Base-by-base conservation (phyloP, 108 stramenopile species). In the Pseudonitzschia delicatissima region DNA sequence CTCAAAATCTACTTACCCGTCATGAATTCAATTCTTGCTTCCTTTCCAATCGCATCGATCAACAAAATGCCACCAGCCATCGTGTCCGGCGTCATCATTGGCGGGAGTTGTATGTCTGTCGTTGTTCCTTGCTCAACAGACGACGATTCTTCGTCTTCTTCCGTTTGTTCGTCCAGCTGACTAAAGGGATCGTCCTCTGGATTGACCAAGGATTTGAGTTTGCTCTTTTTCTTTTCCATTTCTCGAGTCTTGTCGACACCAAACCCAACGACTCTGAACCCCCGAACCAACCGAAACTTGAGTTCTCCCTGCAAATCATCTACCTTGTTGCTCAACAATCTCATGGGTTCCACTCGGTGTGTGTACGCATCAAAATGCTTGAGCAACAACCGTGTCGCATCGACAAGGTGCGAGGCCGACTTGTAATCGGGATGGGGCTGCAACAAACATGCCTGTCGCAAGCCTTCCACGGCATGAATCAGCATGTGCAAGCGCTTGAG, bases 401-500 rank as follows among this genome's bases (percentile, higher is more conserved):
- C 96, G 27, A 99, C 79, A 27, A 98, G 82, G 64, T 96, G 89
- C 2, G 95, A 86, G 9, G 95, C 94, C 47, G 84, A 88, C 20
- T 77, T 67, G 78, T 97, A 98, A 49, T 96, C 82, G 2, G 83
- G 80, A 40, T 84, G 74, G 15, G 86, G 85, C 17, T 75, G 62
- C 45, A 48, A 53, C 71, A 79, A 45, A 21, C 84, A 86, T 29
- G 87, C 78, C 66, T 71, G 53, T n/a, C 92, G 74, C 39, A 99
- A 77, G 60, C 96, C 93, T 52, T 93, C 91, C 21, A 98, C 95
- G 17, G 97, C 97, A 73, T 97, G 93, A 21, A 95, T 67, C 26
- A 99, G 71, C 99, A 99, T 98, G 78, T 99, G 99, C 69, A 99
- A 74, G n/a, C 94, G 72, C 63, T 98, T 98, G 31, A 99, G 69